These are phyloP conservation scores for Dendrocalamus latiflorus DNA, from an alignment of 202 grass and related monocot species.

Conservation along the genomic window DNA sequence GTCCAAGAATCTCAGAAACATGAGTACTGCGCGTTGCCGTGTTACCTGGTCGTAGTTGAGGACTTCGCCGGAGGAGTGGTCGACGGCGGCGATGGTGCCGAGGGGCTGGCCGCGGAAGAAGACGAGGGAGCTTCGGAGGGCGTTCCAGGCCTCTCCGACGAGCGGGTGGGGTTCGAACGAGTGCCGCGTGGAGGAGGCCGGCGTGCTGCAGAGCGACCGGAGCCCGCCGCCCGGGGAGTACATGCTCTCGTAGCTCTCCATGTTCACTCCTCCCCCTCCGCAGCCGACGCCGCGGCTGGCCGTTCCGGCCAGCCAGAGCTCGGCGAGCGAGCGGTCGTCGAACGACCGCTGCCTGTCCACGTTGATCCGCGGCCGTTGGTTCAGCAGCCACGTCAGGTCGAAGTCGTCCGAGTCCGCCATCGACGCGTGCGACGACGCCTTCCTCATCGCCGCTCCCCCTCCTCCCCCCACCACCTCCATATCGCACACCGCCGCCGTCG, in stretches of 20 bases:
- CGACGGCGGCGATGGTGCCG: slow-evolving; percentile 88
- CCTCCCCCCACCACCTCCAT: slow-evolving; percentile 41
- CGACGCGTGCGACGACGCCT: slow-evolving; percentile 51
- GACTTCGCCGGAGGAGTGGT: slow-evolving; percentile 68
- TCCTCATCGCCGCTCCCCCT: slow-evolving; percentile 33
- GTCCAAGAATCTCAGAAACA: background rate
- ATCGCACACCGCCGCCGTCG: slow-evolving; percentile 13
- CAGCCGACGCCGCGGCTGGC: slow-evolving; percentile 13
- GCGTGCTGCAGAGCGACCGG: slow-evolving; percentile 55
- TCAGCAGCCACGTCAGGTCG: slow-evolving; percentile 65
- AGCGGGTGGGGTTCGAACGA: slow-evolving; percentile 83
- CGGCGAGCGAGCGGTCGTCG: slow-evolving; percentile 72
- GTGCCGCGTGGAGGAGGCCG: slow-evolving; percentile 54
- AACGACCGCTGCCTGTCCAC: slow-evolving; percentile 90
- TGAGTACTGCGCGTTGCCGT: background rate
- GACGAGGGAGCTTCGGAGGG: slow-evolving; percentile 64
- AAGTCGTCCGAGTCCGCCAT: slow-evolving; percentile 68
- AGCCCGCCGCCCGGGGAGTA: too few species aligned
- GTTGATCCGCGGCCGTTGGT: slow-evolving; percentile 77
- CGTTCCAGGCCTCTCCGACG: slow-evolving; percentile 81
- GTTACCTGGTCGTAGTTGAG: slow-evolving; percentile 97
- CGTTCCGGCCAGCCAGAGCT: slow-evolving; percentile 50
- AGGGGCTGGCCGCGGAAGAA: slow-evolving; percentile 70
- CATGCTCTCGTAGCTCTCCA: slow-evolving; percentile 67
- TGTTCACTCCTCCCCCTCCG: background rate